Evolutionary conservation across 163 green algal genomes (phyloP).

Genomic region (Volvox carteri): DNA sequence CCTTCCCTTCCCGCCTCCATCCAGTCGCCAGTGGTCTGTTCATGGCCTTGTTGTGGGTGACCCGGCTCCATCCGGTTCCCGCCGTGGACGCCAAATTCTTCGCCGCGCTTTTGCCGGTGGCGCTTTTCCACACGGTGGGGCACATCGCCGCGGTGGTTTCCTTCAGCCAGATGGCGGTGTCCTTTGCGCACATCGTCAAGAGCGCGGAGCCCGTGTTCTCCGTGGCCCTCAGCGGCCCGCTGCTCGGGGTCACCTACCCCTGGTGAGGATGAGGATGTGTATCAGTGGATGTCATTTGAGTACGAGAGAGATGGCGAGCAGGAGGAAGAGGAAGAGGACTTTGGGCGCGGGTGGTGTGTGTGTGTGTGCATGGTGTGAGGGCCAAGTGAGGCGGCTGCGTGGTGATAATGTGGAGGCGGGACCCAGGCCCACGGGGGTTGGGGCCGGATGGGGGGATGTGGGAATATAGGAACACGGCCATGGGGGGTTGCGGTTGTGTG

Average conservation of each 20-base stretch:
- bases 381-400: no score
- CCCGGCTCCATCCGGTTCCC: conserved; percentile 78
- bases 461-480: not conserved
- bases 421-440: not conserved
- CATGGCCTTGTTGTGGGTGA: conserved; percentile 91
- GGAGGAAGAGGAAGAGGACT: not conserved
- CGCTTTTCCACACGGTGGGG: conserved; percentile 92
- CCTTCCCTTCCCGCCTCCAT: not conserved
- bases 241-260: conserved; percentile 58
- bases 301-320: conserved; percentile 60
- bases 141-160: conserved; percentile 91
- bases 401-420: no score
- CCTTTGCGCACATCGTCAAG: conserved; percentile 97
- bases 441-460: not conserved
- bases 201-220: conserved; percentile 84
- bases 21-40: conserved; percentile 80
- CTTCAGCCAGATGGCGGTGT: conserved; percentile 93
- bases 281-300: conserved; percentile 69
- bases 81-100: conserved; percentile 74
- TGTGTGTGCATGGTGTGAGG: no score
- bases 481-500: no score
- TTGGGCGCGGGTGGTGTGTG: no score
- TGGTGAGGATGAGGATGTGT: conserved; percentile 78
- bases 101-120: conserved; percentile 88
- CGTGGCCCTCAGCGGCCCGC: conserved; percentile 64